Percentiles rank a stretch among this genome's conserved stretches.
phyloP scores from a whole-genome alignment of 2,329 filamentous ascomycete genomes.

The Scedosporium dehoogii region DNA sequence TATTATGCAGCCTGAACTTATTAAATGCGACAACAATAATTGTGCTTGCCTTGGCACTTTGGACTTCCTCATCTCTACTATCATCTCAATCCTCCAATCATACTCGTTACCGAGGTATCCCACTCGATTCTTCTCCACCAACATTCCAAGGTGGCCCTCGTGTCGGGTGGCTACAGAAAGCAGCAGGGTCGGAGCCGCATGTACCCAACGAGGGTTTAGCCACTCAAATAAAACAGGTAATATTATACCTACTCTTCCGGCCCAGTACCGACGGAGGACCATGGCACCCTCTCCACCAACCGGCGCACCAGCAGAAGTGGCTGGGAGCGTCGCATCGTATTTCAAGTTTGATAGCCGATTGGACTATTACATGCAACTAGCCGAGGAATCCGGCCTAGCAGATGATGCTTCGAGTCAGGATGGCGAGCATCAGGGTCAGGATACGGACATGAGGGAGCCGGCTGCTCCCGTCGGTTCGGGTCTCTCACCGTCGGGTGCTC shows the following conservation, averaged over 20 bases:
- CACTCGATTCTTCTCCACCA: neutral
- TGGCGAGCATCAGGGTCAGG: neutral
- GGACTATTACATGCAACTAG: conserved; percentile 6
- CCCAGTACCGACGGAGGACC: neutral
- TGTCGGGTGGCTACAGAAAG: no score
- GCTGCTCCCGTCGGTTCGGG: neutral
- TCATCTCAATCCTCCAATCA: neutral
- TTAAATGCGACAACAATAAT: no score
- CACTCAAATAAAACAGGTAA: no score
- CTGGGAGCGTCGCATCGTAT: neutral
- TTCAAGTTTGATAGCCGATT: conserved; percentile 2
- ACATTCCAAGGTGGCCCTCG: neutral
- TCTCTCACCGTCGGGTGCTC: neutral
- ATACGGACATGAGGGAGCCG: neutral
- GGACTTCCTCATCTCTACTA: no score
- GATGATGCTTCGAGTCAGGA: neutral
- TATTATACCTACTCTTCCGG: no score
- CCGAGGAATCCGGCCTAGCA: conserved; percentile 1
- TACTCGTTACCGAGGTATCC: neutral
- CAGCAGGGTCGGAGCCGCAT: no score
- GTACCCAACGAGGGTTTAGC: no score
- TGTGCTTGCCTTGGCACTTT: no score
- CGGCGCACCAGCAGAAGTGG: neutral
- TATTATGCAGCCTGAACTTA: neutral
- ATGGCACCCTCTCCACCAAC: neutral